Evolutionary conservation across 108 stramenopile genomes (phyloP).

Genomic region (Aurantiochytrium sp.): DNA sequence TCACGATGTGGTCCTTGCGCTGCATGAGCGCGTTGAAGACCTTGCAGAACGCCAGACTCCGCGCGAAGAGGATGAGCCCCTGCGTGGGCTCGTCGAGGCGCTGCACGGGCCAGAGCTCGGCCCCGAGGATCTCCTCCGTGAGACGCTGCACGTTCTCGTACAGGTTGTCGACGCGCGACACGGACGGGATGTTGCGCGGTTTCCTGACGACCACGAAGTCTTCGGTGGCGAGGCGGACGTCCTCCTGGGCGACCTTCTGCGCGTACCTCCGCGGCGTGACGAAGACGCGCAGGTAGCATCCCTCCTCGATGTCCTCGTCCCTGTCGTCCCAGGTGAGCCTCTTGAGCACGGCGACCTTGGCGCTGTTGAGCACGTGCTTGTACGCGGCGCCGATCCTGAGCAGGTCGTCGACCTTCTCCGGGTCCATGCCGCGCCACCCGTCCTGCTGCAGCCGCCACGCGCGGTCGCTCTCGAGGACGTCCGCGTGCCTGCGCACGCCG

Average conservation of each 20-base stretch:
- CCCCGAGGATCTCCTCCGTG: neutral
- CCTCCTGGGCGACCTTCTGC: neutral
- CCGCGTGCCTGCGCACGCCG: neutral
- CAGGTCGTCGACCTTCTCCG: neutral
- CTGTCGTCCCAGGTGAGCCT: neutral
- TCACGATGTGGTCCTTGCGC: neutral
- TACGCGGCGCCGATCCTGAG: neutral
- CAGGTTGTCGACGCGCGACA: neutral
- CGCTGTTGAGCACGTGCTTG: neutral
- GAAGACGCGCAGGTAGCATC: neutral
- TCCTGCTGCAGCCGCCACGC: neutral
- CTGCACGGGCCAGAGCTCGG: slow-evolving; percentile 10
- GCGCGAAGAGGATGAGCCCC: neutral
- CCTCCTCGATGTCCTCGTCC: slow-evolving; percentile 1
- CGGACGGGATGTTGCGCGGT: neutral
- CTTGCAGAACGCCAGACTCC: neutral
- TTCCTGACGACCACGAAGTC: neutral
- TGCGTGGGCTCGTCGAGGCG: neutral
- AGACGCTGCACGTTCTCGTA: neutral
- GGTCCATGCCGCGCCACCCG: neutral
- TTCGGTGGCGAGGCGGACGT: neutral
- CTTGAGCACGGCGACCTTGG: neutral
- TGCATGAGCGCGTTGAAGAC: neutral
- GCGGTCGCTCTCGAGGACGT: neutral
- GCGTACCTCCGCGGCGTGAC: neutral